Evolutionary conservation across 2,329 filamentous ascomycete species (phyloP).

Genomic region (Trichoderma oligosporum): DNA sequence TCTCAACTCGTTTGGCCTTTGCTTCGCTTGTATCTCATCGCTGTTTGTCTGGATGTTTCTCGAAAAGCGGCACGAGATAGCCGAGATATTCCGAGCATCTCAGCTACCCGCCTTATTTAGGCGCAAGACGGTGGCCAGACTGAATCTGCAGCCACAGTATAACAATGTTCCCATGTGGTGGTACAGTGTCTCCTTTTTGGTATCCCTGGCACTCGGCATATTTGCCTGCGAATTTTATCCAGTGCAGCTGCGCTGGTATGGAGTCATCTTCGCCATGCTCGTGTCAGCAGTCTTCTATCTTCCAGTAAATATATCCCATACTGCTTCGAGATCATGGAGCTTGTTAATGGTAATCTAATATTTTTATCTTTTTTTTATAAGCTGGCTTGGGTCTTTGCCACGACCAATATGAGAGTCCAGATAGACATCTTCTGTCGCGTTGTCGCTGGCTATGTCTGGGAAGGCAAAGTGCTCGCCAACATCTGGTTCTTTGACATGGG

Average conservation of each 20-base stretch:
- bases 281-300: conserved; percentile 31
- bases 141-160: conserved; percentile 22
- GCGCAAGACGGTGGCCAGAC: neutral
- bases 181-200: conserved; percentile 24
- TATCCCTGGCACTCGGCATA: conserved; percentile 28
- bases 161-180: conserved; percentile 27
- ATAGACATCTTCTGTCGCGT: conserved; percentile 44
- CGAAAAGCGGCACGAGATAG: conserved; percentile 29
- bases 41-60: conserved; percentile 33
- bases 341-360: no score
- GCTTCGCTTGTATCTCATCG: conserved; percentile 48
- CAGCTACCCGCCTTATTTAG: conserved; percentile 9
- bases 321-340: neutral
- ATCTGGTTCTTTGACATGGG: conserved; percentile 39
- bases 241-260: conserved; percentile 33
- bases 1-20: conserved; percentile 49
- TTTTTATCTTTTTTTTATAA: neutral
- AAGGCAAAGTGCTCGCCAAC: conserved; percentile 40
- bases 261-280: conserved; percentile 28
- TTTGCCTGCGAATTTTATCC: conserved; percentile 33
- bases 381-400: conserved; percentile 36
- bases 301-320: conserved; percentile 24
- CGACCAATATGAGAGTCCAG: conserved; percentile 40
- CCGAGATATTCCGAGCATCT: conserved; percentile 4
- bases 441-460: conserved; percentile 43